phyloP scores from a whole-genome alignment of 1,139 yeast species.

The Nakaseomyces delphensis region DNA sequence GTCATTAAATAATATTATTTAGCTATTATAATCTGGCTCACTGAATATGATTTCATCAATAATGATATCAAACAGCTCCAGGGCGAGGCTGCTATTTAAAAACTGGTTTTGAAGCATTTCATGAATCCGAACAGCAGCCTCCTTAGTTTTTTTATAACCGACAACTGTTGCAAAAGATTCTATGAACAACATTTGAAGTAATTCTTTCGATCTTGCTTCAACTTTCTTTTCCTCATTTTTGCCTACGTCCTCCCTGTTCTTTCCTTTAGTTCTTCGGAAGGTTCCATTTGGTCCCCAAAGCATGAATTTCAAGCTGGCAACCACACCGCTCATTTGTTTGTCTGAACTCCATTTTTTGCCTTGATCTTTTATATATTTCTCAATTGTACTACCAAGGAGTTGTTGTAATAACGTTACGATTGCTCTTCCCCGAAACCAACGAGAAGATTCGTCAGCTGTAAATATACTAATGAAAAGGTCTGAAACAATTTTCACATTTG shows the following conservation, averaged over 20 bases:
- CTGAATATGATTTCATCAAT: neutral
- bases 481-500: constrained; percentile 7
- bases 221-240: constrained; percentile 45
- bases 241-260: constrained; percentile 34
- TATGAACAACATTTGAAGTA: constrained; percentile 49
- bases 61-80: constrained; percentile 38
- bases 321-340: constrained; percentile 40
- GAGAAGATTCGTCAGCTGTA: constrained; percentile 49
- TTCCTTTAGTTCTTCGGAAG: constrained; percentile 13
- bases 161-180: constrained; percentile 70
- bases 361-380: constrained; percentile 53
- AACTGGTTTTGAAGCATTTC: constrained; percentile 66
- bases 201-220: constrained; percentile 49
- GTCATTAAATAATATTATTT: too few relatives aligned
- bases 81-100: constrained; percentile 55
- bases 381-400: constrained; percentile 80
- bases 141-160: constrained; percentile 55
- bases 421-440: constrained; percentile 83
- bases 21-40: neutral
- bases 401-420: constrained; percentile 75
- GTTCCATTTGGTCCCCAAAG: constrained; percentile 46
- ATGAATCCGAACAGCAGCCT: constrained; percentile 54
- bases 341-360: constrained; percentile 41
- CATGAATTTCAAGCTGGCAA: constrained; percentile 38
- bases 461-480: constrained; percentile 55